phyloP scores from a whole-genome alignment of 345 rosid genomes.

The Anacardium occidentale region DNA sequence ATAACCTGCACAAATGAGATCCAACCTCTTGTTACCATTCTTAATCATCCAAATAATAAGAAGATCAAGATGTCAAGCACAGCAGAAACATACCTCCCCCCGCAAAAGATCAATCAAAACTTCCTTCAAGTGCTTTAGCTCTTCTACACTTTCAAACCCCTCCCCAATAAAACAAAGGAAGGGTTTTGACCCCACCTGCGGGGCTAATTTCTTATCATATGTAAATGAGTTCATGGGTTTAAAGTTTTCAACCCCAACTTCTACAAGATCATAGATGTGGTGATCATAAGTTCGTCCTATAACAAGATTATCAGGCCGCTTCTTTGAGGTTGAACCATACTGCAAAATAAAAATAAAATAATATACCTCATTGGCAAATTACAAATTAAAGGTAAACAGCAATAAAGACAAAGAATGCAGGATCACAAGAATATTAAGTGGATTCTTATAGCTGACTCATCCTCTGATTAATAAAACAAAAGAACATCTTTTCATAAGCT shows the following conservation, averaged over 20 bases:
- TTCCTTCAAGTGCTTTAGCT: conserved; percentile 86
- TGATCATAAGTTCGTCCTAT: conserved; percentile 84
- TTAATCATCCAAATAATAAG: not conserved
- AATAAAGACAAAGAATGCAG: not conserved
- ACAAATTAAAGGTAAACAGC: not conserved
- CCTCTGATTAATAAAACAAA: not conserved
- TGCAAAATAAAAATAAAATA: conserved; percentile 29
- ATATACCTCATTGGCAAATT: not conserved
- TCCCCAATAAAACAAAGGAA: conserved; percentile 79
- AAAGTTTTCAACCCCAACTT: conserved; percentile 90
- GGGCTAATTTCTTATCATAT: conserved; percentile 79
- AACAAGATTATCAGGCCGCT: conserved; percentile 85
- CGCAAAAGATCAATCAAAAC: conserved; percentile 74
- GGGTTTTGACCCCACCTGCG: conserved; percentile 77
- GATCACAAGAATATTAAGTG: not conserved
- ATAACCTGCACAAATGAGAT: conserved; percentile 57
- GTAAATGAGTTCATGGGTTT: conserved; percentile 57
- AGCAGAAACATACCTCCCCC: conserved; percentile 62
- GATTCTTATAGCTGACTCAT: not conserved
- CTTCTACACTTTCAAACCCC: conserved; percentile 75
- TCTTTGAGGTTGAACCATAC: conserved; percentile 92
- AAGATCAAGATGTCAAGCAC: not conserved
- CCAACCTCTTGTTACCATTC: conserved; percentile 6
- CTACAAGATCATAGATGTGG: conserved; percentile 82
- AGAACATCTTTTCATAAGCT: not conserved